These are phyloP conservation scores for Balakata baccata DNA, from an alignment of 345 rosid species.

Conservation along the genomic window DNA sequence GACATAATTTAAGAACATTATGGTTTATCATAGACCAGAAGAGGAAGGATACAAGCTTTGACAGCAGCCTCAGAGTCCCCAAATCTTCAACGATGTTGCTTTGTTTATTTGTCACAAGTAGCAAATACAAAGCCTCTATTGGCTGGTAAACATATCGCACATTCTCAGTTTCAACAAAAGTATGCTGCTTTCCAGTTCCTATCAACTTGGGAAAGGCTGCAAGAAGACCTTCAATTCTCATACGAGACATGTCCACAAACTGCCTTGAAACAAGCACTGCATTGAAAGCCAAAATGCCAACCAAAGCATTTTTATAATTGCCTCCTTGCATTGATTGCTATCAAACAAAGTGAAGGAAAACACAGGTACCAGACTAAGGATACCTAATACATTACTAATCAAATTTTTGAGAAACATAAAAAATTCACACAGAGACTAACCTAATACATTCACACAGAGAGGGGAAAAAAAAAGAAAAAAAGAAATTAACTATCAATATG, in stretches of 20 bases:
- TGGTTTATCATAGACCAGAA: constrained; percentile 14
- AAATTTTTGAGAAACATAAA: neutral
- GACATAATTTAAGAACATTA: constrained; percentile 4
- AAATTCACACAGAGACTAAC: no score
- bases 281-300: constrained; percentile 19
- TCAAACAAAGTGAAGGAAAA: neutral
- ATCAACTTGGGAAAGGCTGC: constrained; percentile 99
- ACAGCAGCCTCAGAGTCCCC: constrained; percentile 88
- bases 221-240: constrained; percentile 95
- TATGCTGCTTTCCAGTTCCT: constrained; percentile 95
- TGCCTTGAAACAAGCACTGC: constrained; percentile 95
- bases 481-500: neutral
- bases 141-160: constrained; percentile 99
- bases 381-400: neutral
- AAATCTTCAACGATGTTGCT: constrained; percentile 98
- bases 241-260: constrained; percentile 94
- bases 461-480: neutral
- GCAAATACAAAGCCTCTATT: constrained; percentile 75
- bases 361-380: neutral
- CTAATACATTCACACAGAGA: no score
- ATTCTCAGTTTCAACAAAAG: constrained; percentile 95
- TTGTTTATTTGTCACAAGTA: constrained; percentile 93
- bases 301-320: neutral
- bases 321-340: neutral
- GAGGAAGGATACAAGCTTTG: constrained; percentile 74